These are phyloP conservation scores for Lachancea mirantina DNA, from an alignment of 805 yeast species.

Conservation along the genomic window DNA sequence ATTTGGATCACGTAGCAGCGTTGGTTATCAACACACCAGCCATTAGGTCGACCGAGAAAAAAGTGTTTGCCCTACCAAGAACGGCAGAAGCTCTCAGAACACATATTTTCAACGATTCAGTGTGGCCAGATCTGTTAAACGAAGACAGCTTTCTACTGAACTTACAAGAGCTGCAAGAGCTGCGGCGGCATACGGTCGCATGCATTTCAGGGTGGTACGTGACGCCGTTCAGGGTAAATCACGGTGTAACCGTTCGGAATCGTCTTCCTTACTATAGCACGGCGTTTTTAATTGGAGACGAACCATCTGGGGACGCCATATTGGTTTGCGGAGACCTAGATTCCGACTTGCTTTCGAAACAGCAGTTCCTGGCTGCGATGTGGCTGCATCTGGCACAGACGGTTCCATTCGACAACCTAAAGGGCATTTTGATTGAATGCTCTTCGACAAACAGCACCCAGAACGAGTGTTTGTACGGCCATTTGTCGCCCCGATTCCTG, in stretches of 20 bases:
- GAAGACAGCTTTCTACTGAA: constrained; percentile 22
- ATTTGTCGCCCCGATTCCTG: constrained; percentile 61
- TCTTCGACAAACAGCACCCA: constrained; percentile 46
- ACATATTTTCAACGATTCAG: constrained; percentile 60
- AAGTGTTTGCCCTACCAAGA: constrained; percentile 45
- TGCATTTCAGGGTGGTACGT: constrained; percentile 25
- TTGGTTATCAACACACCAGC: constrained; percentile 65
- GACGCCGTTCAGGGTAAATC: constrained; percentile 33
- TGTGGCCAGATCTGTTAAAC: constrained; percentile 67
- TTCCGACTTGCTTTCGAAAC: constrained; percentile 46
- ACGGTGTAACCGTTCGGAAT: constrained; percentile 35
- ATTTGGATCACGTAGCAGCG: constrained; percentile 71
- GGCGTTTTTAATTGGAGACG: constrained; percentile 49
- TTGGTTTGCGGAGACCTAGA: constrained; percentile 83
- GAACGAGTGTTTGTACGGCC: constrained; percentile 61
- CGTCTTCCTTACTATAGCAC: constrained; percentile 35
- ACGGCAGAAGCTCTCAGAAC: constrained; percentile 47
- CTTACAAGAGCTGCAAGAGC: constrained; percentile 8
- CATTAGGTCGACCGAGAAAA: constrained; percentile 28
- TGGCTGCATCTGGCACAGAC: constrained; percentile 53
- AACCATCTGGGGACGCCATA: constrained; percentile 31
- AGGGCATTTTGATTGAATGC: constrained; percentile 69
- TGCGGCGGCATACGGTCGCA: constrained; percentile 11
- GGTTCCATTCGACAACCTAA: constrained; percentile 36
- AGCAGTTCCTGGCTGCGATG: constrained; percentile 31